These are phyloP conservation scores for Trebouxia gelatinosa DNA, from an alignment of 163 green algal species.

Conservation along the genomic window DNA sequence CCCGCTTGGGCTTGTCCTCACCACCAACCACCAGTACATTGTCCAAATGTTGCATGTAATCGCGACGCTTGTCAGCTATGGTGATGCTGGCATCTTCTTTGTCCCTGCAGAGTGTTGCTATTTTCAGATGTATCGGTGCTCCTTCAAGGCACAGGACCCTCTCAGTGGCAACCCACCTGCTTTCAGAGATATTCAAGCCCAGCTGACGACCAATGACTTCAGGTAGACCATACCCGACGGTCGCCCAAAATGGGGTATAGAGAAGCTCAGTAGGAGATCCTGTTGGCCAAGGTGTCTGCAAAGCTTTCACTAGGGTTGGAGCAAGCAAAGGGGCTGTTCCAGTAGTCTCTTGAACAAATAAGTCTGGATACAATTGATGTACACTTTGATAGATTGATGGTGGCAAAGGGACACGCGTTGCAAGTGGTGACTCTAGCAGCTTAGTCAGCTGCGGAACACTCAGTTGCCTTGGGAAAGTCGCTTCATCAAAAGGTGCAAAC, in stretches of 20 bases:
- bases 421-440: neutral
- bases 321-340: neutral
- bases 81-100: constrained; percentile 1
- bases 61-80: neutral
- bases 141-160: neutral
- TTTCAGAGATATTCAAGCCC: constrained; percentile 11
- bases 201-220: constrained; percentile 10
- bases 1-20: neutral
- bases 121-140: neutral
- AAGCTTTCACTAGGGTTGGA: neutral
- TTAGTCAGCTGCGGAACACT: neutral
- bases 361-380: neutral
- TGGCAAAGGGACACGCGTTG: neutral
- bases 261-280: neutral
- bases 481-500: constrained; percentile 13
- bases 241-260: constrained; percentile 8
- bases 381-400: neutral
- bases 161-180: neutral
- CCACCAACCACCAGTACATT: constrained; percentile 14
- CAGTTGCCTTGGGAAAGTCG: neutral
- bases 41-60: neutral
- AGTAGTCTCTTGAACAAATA: neutral
- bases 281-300: neutral
- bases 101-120: neutral
- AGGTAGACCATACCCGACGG: constrained; percentile 2